Evolutionary conservation across 495 filamentous ascomycete species (phyloP), one percentile per base, ranked within the genome.

Genomic region (Ascobolus immersus): DNA sequence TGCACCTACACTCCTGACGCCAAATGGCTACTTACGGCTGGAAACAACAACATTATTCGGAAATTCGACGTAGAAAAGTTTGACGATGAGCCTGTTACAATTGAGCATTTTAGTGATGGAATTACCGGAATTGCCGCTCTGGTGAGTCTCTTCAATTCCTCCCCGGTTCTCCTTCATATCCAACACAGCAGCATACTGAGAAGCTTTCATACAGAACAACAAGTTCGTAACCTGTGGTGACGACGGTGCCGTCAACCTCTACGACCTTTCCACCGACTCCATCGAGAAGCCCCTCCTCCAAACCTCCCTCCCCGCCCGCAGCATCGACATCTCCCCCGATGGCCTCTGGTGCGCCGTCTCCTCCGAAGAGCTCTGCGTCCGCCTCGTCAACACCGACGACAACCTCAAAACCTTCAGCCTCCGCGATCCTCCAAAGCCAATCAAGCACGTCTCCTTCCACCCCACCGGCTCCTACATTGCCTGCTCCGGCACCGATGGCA

Each of bases 291-390:
- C 86, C 33, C 64, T 94, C 23, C 64, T 80, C 2, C 74, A 86
- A 26, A 77, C 68, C 39, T 67, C 78, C 10, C 58, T 96, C 6
- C 74, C 86, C 5, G 65, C 91, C 10, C 63, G 86, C 47, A 81
- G 92, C 46, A 61, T 96, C 37, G 73, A 73, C 1, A 55, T 94
- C 11, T 82, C 79, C 3, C 70, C 67, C 5, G 79, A 96, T 51
- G 64, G 66, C 0, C 66, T 73, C 46, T 94, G 80, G 89, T 73
- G 65, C 31, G 86, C 86, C 23, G 77, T 94, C n/a, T 77, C 89
- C 20, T 92, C 82, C 64, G 89, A 96, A 17, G 14, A 31, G 28
- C 18, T 31, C 28, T 17, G 2, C 28, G 11, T 14, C 4, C 28
- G 14, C 10, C n/a, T 96, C 23, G 78, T 94, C 37, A 74, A 71